Conservation (phyloP, 768 basidiomycete species). For the Sarcodon aspratus region DNA sequence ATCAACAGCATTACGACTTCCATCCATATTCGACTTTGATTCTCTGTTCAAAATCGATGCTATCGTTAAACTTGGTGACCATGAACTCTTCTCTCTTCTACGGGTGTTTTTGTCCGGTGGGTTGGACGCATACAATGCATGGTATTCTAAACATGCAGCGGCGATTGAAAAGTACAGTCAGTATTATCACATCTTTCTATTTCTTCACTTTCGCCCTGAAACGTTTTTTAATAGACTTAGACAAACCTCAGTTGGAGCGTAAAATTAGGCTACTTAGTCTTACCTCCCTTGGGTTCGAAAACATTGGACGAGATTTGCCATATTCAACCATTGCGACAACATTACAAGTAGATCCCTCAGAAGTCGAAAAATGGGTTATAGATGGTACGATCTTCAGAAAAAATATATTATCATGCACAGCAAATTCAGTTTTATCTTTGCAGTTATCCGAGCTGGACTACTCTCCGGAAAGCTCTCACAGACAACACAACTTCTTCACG, state of each 20-base stretch:
- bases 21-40: constrained; percentile 72
- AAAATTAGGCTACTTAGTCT: constrained; percentile 76
- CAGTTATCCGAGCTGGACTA: constrained; percentile 75
- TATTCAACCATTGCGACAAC: constrained; percentile 60
- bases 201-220: neutral
- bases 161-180: constrained; percentile 47
- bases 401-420: neutral
- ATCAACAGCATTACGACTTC: constrained; percentile 51
- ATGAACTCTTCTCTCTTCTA: constrained; percentile 66
- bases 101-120: constrained; percentile 63
- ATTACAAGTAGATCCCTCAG: constrained; percentile 47
- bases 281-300: constrained; percentile 65
- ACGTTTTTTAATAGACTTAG: constrained; percentile 33
- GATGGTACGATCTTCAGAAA: constrained; percentile 41
- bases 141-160: constrained; percentile 39
- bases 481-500: constrained; percentile 57
- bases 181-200: neutral
- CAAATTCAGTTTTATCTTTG: neutral
- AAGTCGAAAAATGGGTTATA: constrained; percentile 83
- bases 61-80: constrained; percentile 50
- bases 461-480: constrained; percentile 80
- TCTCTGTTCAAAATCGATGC: constrained; percentile 67
- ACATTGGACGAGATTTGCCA: constrained; percentile 62
- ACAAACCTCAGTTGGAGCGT: constrained; percentile 46
- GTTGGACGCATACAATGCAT: constrained; percentile 47